Evolutionary conservation across 2,329 filamentous ascomycete genomes (phyloP), one percentile per base, ranked within the genome.

Genomic region (Aspergillus oerlinghausenensis): DNA sequence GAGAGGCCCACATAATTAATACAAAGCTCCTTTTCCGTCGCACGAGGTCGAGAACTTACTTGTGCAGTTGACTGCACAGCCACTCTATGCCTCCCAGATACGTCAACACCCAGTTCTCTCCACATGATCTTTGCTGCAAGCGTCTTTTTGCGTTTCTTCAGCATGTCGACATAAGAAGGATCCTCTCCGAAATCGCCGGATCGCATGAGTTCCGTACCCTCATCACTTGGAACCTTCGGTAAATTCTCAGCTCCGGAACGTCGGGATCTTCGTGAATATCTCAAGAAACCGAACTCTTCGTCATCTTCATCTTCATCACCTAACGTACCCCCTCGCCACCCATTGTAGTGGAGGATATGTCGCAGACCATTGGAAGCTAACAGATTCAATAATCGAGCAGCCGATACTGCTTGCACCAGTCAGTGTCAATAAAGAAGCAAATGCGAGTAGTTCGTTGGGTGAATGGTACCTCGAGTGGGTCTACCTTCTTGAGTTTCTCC

Each of bases 151-250:
- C 84, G 82, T 70, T 86, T 84, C 58, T 74, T 73, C 45, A 75
- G 65, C 49, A 72, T 69, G 76, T 83, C 59, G 67, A 79, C 58
- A 74, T 80, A 62, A 77, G 78, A 64, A 78, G 88, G 82, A 56
- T 86, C 88, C 19, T 80, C 79, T 35, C 93, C 93, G 74, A 97
- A 97, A 2, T 79, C 80, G 1, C 93, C 93, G 29, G 87, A 88
- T 42, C 84, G 80, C 92, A 97, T 96, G 59, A 97, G 77, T 64
- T 88, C 84, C 50, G 75, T 80, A 7, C 94, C 93, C 60, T 85
- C 81, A 10, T 89, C 85, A 66, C 88, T 96, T 0, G 93, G 93
- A 0, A 96, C 85, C 65, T 89, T 89, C n/a, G 92, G 90, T 58
- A 92, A 92, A 48, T 84, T 77, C 60, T 85, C 72, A 21, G 68